Base-by-base conservation (phyloP, 78 protist genomes). In the Tieghemostelium lacteum region DNA sequence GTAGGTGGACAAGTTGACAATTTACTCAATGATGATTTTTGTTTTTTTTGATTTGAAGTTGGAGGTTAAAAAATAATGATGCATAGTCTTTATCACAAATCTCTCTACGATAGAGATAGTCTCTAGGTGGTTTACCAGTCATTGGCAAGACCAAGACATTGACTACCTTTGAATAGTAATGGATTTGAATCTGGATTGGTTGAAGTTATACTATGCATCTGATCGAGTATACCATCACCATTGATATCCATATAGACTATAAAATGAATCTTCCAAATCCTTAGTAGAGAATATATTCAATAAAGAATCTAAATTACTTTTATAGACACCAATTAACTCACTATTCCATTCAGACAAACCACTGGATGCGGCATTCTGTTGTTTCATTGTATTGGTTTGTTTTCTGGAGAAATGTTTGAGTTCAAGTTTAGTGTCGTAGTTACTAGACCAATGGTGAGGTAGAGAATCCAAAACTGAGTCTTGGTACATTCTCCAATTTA, bases 361-460 rank as follows among this genome's bases (percentile, higher is more conserved):
- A n/a, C n/a, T n/a, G 26, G 52, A 70, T 50, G 1, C 4, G 4
- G 3, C 12, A 40, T 22, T n/a, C 6, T n/a, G 19, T 24, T n/a
- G 20, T 5, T 52, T 61, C 19, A 37, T 64, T 49, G 63, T 49
- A 34, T 40, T 61, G n/a, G n/a, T n/a, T 4, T 45, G 28, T 62
- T 66, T 58, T 20, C 65, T 78, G 22, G 49, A 57, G 57, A 80
- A 80, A 42, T 80, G 89, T 28, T 49, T 60, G 24, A 62, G 40
- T 24, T 80, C 61, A n/a, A 80, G 62, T 42, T 28, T 19, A 10
- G 89, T 80, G 17, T 80, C 89, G 29, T 40, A 80, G 49, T 58
- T 69, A 20, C 55, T 36, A 16, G 78, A 69, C 93, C 93, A 87
- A 24, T 52, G 34, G 37, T 87, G 93, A 31, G 93, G 93, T 8